These are phyloP conservation scores for Neoscytalidium dimidiatum DNA, from an alignment of 2,329 filamentous ascomycete species.

Conservation along the genomic window DNA sequence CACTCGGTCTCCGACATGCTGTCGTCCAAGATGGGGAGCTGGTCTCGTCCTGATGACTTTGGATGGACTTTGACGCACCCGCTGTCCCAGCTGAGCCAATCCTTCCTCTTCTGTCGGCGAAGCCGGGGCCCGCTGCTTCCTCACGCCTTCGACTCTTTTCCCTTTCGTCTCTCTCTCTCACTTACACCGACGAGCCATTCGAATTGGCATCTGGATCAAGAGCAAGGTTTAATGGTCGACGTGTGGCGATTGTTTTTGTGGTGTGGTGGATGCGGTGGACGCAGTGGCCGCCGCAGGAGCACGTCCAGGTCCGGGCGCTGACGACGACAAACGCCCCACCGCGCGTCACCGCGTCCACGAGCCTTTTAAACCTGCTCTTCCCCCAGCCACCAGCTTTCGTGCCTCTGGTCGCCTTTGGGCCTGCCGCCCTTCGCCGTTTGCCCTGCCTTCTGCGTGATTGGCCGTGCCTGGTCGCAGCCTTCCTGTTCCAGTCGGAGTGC, in stretches of 20 bases:
- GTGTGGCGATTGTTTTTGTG: too few relatives aligned
- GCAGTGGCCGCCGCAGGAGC: too few relatives aligned
- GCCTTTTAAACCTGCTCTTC: background rate
- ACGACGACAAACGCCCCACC: slow-evolving; percentile 18
- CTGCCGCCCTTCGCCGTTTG: background rate
- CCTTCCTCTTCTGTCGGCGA: background rate
- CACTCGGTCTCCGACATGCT: background rate
- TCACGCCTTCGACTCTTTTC: background rate
- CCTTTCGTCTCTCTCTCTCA: background rate
- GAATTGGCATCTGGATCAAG: too few relatives aligned
- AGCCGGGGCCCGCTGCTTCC: background rate
- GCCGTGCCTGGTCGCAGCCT: background rate
- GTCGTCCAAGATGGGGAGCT: background rate
- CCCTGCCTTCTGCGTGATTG: background rate
- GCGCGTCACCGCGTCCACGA: slow-evolving; percentile 9
- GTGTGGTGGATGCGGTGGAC: too few relatives aligned
- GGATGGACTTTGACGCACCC: background rate
- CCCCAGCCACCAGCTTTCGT: slow-evolving; percentile 9
- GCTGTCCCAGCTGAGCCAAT: background rate
- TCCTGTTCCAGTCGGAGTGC: background rate
- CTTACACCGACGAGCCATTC: background rate
- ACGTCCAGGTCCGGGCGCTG: slow-evolving; percentile 13
- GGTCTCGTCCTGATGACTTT: background rate
- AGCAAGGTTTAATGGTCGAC: too few relatives aligned
- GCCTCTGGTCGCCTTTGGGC: background rate